Evolutionary conservation across 2,329 filamentous ascomycete species (phyloP), one percentile per base, ranked within the genome.

Genomic region (Stemphylium beticola): DNA sequence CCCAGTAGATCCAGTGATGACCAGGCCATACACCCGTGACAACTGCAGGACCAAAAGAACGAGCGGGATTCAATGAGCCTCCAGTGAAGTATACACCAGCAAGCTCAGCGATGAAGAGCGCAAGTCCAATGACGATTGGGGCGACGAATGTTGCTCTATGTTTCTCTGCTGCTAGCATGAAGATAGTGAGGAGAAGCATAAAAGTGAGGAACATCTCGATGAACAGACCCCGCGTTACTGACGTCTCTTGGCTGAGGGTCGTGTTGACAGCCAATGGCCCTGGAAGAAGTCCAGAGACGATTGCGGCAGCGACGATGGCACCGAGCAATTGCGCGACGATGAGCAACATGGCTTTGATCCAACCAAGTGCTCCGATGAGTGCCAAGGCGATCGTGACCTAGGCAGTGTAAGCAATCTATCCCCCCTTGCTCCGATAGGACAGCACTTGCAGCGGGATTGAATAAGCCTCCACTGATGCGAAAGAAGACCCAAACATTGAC

Each of bases 1-100:
- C 53, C 80, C 80, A 82, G 67, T 82, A 82, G 53, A 82, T 79
- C 79, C 79, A 82, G 63, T 82, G 80, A 55, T 80, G 76, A 38
- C 68, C 61, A 4, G 77, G 71, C 61, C 81, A 82, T 8, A 49
- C 68, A 36, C 64, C 61, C 3, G 77, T 69, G 26, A 78, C 69
- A n/a, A 82, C 78, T 54, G 76, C 76, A 17, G 79, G 79, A 18
- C 78, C 80, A 60, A 82, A 79, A 1, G 78, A 80, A 34, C 80
- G 78, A 22, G 80, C 79, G 33, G 80, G 80, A 52, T 82, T 81
- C 31, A 81, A 69, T 2, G 77, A 79, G 29, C 77, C 78, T 41
- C 78, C 78, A 5, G 79, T 81, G 57, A 77, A 81, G 58, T 70
- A 79, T 4, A 81, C 77, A 49, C 78, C 78, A 38, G 75, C 69